Conservation (phyloP, 2,329 filamentous ascomycete genomes). For the Trichoderma sp. region DNA sequence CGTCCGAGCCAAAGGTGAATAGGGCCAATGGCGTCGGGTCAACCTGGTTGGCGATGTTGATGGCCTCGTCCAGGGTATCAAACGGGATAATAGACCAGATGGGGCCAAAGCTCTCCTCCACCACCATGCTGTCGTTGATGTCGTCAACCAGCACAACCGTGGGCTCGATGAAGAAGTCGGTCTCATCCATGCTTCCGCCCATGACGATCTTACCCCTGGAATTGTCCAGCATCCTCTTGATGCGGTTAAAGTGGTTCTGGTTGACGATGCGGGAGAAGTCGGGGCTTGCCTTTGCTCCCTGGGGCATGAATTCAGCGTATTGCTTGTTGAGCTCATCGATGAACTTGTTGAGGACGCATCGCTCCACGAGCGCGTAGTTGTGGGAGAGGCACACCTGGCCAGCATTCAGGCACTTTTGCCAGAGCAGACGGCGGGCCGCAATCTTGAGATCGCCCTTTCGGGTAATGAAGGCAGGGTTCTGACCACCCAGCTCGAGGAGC, state of each 20-base stretch:
- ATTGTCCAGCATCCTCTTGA: conserved; percentile 88
- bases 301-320: conserved; percentile 75
- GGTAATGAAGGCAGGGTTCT: conserved; percentile 89
- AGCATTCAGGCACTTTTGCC: conserved; percentile 82
- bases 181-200: conserved; percentile 79
- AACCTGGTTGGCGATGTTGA: conserved; percentile 74
- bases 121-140: conserved; percentile 68
- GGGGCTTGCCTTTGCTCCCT: conserved; percentile 71
- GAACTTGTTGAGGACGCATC: conserved; percentile 66
- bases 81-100: conserved; percentile 79
- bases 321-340: conserved; percentile 69
- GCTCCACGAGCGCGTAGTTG: conserved; percentile 86
- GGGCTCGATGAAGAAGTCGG: conserved; percentile 80
- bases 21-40: conserved; percentile 80
- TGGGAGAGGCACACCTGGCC: conserved; percentile 92
- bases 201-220: conserved; percentile 80
- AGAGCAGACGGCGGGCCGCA: conserved; percentile 79
- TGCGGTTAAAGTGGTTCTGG: conserved; percentile 69
- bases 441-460: conserved; percentile 75
- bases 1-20: conserved; percentile 79
- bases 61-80: conserved; percentile 78
- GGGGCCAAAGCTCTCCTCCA: conserved; percentile 89
- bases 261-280: conserved; percentile 84
- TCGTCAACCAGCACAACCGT: conserved; percentile 84
- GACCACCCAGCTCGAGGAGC: conserved; percentile 83